Evolutionary conservation across 2,329 filamentous ascomycete genomes (phyloP), one percentile per base, ranked within the genome.

Genomic region (Dothideomycetes sp.): DNA sequence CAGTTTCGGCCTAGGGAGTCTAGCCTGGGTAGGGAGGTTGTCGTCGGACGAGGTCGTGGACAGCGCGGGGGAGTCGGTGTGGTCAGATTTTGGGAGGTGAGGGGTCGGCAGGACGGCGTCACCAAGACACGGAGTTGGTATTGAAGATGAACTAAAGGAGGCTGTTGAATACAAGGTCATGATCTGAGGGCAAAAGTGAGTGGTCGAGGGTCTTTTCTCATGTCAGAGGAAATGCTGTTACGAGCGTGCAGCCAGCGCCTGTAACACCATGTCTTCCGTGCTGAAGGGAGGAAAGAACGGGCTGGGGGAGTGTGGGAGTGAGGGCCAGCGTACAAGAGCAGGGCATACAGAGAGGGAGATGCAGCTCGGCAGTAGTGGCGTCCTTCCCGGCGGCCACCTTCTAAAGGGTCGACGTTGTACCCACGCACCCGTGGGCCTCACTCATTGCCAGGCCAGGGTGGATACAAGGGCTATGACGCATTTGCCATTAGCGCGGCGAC

Each of bases 1-100:
- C 38, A 88, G 66, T 41, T 75, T 73, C 12, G 84, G 84, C 37
- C 39, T 36, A 29, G 33, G 27, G 18, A 31, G 19, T 29, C 39
- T 32, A 31, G 32, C 39, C 33, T 34, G 39, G 14, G 34, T 37
- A 14, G 39, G 34, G 11, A 29, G 19, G 5, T 36, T 19, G 17
- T 41, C 29, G 39, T 33, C 34, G n/a, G 39, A 41, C 27, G 39
- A 41, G 11, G 34, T 37, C 15, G 39, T 37, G 31, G 39, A 41
- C 7, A 37, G 34, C 12, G 39, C 34, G 5, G 34, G 39, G 4
- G 39, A 41, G 34, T 31, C n/a, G 4, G 34, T 33, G 17, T 27
- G 14, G 39, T 32, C 39, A 41, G 36, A 24, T 40, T 40, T 32
- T 40, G 38, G 24, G 16, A 33, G 12, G n/a, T 17, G 18, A 5